phyloP scores from a whole-genome alignment of 2,329 filamentous ascomycete genomes.

The Aureobasidium vineae region DNA sequence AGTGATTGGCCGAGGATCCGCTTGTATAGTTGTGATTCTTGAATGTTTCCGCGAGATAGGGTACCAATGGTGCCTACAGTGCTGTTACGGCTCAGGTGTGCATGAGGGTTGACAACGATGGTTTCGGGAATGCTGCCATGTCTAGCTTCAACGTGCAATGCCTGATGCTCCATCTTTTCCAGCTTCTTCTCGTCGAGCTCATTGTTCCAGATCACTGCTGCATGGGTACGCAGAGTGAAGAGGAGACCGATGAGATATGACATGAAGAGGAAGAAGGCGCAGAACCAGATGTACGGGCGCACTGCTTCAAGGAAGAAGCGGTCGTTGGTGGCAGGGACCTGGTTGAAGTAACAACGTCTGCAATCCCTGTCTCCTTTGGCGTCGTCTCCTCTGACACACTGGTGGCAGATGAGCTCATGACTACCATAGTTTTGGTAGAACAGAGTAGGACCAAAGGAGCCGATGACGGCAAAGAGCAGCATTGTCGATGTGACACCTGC shows the following conservation, averaged over 20 bases:
- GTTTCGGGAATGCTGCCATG: conserved; percentile 28
- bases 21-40: conserved; percentile 87
- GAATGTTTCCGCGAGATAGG: conserved; percentile 65
- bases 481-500: conserved; percentile 97
- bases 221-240: conserved; percentile 94
- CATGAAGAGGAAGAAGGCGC: conserved; percentile 79
- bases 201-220: conserved; percentile 93
- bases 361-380: conserved; percentile 64
- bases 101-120: conserved; percentile 26
- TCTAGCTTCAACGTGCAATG: conserved; percentile 31
- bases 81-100: conserved; percentile 26
- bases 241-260: conserved; percentile 92
- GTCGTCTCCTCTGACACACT: conserved; percentile 56
- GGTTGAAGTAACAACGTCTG: conserved; percentile 89
- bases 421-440: conserved; percentile 99
- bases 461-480: conserved; percentile 93
- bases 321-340: conserved; percentile 78
- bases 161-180: conserved; percentile 41
- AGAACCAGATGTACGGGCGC: conserved; percentile 88
- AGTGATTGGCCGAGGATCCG: conserved; percentile 88
- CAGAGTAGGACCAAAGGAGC: conserved; percentile 89
- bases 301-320: conserved; percentile 89
- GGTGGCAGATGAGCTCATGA: conserved; percentile 84
- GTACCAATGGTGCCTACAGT: conserved; percentile 30
- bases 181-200: conserved; percentile 59